Percentiles rank a stretch among this genome's conserved stretches.
Evolutionary conservation across 2,329 filamentous ascomycete genomes (phyloP).

Genomic region (Sclerotinia sclerotiorum): DNA sequence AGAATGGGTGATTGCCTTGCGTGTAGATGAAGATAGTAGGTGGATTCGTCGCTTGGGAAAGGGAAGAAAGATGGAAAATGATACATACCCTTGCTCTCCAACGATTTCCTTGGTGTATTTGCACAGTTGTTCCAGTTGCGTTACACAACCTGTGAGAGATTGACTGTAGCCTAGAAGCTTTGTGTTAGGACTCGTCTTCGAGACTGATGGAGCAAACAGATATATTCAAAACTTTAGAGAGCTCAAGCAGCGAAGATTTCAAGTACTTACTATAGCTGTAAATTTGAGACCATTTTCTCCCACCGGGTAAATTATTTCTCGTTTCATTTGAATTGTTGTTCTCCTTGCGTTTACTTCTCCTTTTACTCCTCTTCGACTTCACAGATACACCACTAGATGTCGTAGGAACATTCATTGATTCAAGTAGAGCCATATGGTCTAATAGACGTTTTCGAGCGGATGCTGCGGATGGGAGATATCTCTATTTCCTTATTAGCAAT

Average conservation of each 20-base stretch:
- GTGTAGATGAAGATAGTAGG: background rate
- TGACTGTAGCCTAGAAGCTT: constrained; percentile 47
- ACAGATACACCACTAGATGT: constrained; percentile 16
- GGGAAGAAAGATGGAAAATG: background rate
- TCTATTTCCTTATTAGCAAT: constrained; percentile 32
- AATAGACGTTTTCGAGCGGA: constrained; percentile 53
- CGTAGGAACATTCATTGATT: constrained; percentile 37
- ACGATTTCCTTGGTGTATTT: constrained; percentile 58
- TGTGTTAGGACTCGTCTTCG: background rate
- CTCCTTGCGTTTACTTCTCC: background rate
- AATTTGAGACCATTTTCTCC: constrained; percentile 55
- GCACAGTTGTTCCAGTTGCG: constrained; percentile 55
- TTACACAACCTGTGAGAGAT: constrained; percentile 53
- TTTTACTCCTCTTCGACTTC: constrained; percentile 16
- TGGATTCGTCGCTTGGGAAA: no score
- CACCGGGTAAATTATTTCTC: constrained; percentile 31
- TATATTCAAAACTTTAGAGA: no score
- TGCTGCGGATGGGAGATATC: constrained; percentile 57
- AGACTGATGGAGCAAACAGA: background rate
- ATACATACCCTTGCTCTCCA: constrained; percentile 49
- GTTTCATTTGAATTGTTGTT: constrained; percentile 8
- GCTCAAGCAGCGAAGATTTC: no score
- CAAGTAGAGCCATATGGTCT: constrained; percentile 51
- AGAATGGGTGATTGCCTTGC: background rate
- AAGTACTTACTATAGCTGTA: constrained; percentile 48